Percentiles rank a stretch among this genome's conserved stretches.
Evolutionary conservation across 2,329 filamentous ascomycete genomes (phyloP).

Genomic region (Colletotrichum destructivum): DNA sequence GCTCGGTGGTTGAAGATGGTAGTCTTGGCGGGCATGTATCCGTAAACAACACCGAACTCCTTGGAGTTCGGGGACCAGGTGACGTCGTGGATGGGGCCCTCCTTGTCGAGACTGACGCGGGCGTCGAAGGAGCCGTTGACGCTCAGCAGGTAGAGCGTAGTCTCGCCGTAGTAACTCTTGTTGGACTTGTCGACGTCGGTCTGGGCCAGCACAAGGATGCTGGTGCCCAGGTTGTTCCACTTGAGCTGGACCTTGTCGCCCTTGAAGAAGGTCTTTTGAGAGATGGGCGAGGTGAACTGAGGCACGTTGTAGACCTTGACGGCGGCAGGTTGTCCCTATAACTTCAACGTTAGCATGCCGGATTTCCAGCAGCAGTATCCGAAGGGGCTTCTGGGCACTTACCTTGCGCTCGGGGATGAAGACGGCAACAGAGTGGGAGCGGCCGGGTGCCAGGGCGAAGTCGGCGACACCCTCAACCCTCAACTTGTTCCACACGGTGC

Average conservation of each 20-base stretch:
- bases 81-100: constrained; percentile 97
- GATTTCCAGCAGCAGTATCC: not conserved
- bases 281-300: constrained; percentile 85
- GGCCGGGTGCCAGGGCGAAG: constrained; percentile 90
- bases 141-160: constrained; percentile 94
- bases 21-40: constrained; percentile 99
- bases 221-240: constrained; percentile 95
- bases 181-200: constrained; percentile 98
- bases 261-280: constrained; percentile 99
- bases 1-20: constrained; percentile 97
- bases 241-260: constrained; percentile 99
- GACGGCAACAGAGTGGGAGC: constrained; percentile 92
- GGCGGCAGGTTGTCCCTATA: constrained; percentile 88
- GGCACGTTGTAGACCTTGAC: constrained; percentile 97
- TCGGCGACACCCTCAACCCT: constrained; percentile 90
- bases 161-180: constrained; percentile 99
- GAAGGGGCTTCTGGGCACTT: constrained; percentile 46
- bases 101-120: constrained; percentile 92
- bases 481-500: constrained; percentile 94
- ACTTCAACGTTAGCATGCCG: constrained; percentile 27
- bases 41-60: constrained; percentile 98
- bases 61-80: constrained; percentile 98
- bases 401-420: constrained; percentile 98
- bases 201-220: constrained; percentile 93
- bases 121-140: constrained; percentile 94